These are phyloP conservation scores for Carnegiea gigantea DNA, from an alignment of 179 eudicot species.

Conservation along the genomic window DNA sequence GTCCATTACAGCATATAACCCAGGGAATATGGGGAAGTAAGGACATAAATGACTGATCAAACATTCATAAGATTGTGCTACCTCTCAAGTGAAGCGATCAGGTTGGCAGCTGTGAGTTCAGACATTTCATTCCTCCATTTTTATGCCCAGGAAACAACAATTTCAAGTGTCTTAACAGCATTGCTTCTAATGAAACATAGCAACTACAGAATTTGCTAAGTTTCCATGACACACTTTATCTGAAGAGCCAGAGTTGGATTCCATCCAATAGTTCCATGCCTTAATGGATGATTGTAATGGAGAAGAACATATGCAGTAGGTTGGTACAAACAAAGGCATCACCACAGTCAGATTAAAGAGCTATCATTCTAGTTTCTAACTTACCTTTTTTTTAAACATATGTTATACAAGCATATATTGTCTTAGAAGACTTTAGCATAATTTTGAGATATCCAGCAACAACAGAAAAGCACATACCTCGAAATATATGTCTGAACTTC, in stretches of 20 bases:
- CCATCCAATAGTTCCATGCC: background rate
- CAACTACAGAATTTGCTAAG: too few species aligned
- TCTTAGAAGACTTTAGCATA: background rate
- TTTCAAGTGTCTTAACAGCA: too few species aligned
- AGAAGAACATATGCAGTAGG: background rate
- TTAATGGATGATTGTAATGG: background rate
- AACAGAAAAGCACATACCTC: conserved; percentile 53
- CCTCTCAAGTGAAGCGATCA: background rate
- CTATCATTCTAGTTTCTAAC: background rate
- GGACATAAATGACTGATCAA: background rate
- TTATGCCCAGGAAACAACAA: too few species aligned
- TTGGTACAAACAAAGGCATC: background rate
- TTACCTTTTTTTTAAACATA: background rate
- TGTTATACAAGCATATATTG: background rate
- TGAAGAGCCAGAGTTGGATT: background rate
- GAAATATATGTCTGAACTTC: conserved; percentile 95
- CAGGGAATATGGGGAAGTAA: background rate
- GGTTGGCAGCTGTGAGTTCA: background rate
- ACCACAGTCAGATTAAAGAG: background rate
- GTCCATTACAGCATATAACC: background rate
- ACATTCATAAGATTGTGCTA: background rate
- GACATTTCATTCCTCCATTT: background rate
- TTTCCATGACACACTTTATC: background rate
- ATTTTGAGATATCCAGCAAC: too few species aligned
- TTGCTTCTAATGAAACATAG: too few species aligned